Conservation (phyloP, 2,329 filamentous ascomycete genomes). For the Alternaria consortialis region DNA sequence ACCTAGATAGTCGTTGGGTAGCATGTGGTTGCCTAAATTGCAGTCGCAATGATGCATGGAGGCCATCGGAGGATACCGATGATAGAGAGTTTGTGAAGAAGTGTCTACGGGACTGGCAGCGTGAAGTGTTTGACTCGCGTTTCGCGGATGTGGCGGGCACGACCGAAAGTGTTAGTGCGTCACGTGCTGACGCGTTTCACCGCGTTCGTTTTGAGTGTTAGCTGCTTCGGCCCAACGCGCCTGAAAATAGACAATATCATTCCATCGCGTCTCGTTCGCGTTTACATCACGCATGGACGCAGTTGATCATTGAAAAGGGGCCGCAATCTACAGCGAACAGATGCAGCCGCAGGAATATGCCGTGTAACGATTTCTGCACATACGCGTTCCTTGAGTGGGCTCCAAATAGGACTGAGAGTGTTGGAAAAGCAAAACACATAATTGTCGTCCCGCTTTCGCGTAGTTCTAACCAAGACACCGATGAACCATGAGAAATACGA, state of each 20-base stretch:
- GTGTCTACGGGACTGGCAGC: not conserved
- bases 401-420: constrained; percentile 5
- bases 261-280: not conserved
- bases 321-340: not conserved
- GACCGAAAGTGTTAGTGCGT: constrained; percentile 12
- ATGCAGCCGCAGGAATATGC: not conserved
- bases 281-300: not conserved
- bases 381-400: not conserved
- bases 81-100: constrained; percentile 8
- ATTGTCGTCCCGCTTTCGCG: constrained; percentile 5
- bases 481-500: not conserved
- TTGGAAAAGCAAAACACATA: constrained; percentile 1
- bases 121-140: constrained; percentile 5
- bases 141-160: constrained; percentile 9
- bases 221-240: not conserved
- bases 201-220: not conserved
- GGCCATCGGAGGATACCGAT: constrained; percentile 5
- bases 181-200: constrained; percentile 22
- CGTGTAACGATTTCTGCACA: not conserved
- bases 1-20: constrained; percentile 10
- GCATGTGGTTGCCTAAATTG: constrained; percentile 37
- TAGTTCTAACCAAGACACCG: not conserved
- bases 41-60: constrained; percentile 17
- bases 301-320: not conserved
- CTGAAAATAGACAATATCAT: not conserved